Evolutionary conservation across 768 basidiomycete species (phyloP).

Genomic region (Mrakia hoshinonis): DNA sequence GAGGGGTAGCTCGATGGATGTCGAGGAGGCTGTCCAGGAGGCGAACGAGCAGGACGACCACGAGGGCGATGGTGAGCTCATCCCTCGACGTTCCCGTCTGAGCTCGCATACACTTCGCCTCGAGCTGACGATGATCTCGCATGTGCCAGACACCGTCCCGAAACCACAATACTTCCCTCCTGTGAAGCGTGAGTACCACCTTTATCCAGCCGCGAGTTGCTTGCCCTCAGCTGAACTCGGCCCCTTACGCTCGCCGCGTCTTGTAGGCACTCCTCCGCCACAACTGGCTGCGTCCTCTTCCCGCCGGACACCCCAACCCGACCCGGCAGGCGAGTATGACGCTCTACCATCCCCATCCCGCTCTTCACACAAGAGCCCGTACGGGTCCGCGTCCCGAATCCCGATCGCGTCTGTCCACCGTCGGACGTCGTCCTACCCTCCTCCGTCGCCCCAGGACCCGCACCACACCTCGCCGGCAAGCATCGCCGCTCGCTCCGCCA

Average conservation of each 20-base stretch:
- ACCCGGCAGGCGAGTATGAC: background rate
- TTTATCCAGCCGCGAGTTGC: background rate
- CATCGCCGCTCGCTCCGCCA: background rate
- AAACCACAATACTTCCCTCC: constrained; percentile 19
- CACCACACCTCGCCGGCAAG: background rate
- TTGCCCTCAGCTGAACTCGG: background rate
- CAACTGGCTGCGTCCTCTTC: background rate
- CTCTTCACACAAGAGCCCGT: background rate
- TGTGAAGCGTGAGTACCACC: background rate
- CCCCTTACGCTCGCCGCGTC: background rate
- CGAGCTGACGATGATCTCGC: background rate
- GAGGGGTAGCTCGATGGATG: constrained; percentile 12
- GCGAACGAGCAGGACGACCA: constrained; percentile 11
- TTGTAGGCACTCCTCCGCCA: constrained; percentile 7
- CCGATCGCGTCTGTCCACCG: background rate
- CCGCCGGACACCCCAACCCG: constrained; percentile 4
- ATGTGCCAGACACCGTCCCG: background rate
- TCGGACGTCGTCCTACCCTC: background rate
- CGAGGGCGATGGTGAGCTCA: constrained; percentile 6
- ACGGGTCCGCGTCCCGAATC: constrained; percentile 2
- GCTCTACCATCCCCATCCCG: constrained; percentile 10
- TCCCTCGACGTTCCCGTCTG: background rate
- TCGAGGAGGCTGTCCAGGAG: constrained; percentile 19
- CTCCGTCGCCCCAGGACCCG: background rate
- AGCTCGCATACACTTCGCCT: background rate